Base-by-base conservation (phyloP, 352 stramenopile genomes). In the Phytophthora cajani region DNA sequence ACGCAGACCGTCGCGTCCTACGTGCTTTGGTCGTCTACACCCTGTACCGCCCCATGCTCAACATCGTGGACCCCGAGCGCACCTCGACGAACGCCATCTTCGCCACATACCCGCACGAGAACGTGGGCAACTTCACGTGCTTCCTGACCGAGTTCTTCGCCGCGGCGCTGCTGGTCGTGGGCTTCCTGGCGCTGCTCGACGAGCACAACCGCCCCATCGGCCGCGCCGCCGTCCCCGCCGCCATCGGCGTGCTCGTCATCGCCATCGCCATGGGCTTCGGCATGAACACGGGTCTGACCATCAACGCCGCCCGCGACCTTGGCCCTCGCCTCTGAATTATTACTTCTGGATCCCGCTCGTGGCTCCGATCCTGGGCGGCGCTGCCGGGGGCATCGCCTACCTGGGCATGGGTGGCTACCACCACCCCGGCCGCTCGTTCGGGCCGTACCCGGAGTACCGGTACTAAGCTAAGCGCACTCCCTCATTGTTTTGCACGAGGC, bases 261-360 rank as follows among this genome's bases (percentile, higher is more conserved):
- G 82, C 83, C n/a, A 93, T 93, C 57, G 85, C 85, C 11, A 81
- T 93, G 46, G 90, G 80, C 7, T 93, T 93, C 54, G 86, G 79
- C 17, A 91, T 89, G 79, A 92, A 93, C 81, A 93, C 86, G 40
- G 86, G 86, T 10, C 90, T 92, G 50, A 82, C 86, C n/a, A 70
- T 89, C 56, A 93, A 93, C 64, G 84, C 78, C 10, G 84, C 84
- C 14, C 84, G 86, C 44, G 86, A 93, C 62, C 88, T 93, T 58
- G 75, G 79, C 7, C 85, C 85, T 50, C 85, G 85, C 19, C 9
- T 92, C 16, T 91, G 57, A 78, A 89, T 59, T 81, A 84, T 38
- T 92, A 90, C 77, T 92, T 92, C 74, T 89, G 77, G 82, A 81
- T 91, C 42, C 82, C 82, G n/a, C 72, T 85, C 57, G 67, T 92